phyloP scores from a whole-genome alignment of 148 eudicot genomes.

The Rhododendron vialii region DNA sequence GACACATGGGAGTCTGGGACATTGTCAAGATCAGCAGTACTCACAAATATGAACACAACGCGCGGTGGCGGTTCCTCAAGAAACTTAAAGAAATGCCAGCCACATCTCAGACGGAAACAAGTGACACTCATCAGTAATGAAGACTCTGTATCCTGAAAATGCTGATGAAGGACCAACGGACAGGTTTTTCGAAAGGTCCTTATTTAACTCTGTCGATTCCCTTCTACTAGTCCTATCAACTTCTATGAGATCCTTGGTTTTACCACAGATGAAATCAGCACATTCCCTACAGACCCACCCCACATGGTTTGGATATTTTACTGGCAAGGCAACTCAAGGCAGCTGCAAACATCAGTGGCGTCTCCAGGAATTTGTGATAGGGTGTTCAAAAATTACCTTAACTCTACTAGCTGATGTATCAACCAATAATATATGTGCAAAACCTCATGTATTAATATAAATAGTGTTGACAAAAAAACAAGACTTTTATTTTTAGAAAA shows the following conservation, averaged over 20 bases:
- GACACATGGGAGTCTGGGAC: slow-evolving; percentile 47
- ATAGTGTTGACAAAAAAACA: too few relatives aligned
- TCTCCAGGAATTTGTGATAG: too few relatives aligned
- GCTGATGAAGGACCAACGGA: slow-evolving; percentile 42
- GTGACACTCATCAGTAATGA: slow-evolving; percentile 82
- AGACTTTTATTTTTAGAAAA: too few relatives aligned
- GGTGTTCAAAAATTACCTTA: too few relatives aligned
- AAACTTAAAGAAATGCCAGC: slow-evolving; percentile 68
- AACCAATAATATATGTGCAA: too few relatives aligned
- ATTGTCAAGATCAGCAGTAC: slow-evolving; percentile 74
- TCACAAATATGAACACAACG: slow-evolving; percentile 73
- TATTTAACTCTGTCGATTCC: slow-evolving; percentile 48
- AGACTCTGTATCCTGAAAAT: slow-evolving; percentile 47
- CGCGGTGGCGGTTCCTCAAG: slow-evolving; percentile 72
- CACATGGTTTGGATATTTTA: slow-evolving; percentile 81
- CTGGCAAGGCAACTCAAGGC: slow-evolving; percentile 90
- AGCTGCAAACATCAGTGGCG: slow-evolving; percentile 23
- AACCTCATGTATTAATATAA: too few relatives aligned
- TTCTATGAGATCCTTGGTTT: slow-evolving; percentile 55
- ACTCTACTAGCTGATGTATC: too few relatives aligned
- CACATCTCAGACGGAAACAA: slow-evolving; percentile 78
- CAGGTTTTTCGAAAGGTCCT: slow-evolving; percentile 54
- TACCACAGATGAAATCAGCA: slow-evolving; percentile 67
- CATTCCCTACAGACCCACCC: slow-evolving; percentile 70
- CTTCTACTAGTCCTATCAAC: slow-evolving; percentile 67